Percentiles rank a stretch among this genome's conserved stretches.
phyloP scores from a whole-genome alignment of 306 rosid species.

The Cucurbita maxima region DNA sequence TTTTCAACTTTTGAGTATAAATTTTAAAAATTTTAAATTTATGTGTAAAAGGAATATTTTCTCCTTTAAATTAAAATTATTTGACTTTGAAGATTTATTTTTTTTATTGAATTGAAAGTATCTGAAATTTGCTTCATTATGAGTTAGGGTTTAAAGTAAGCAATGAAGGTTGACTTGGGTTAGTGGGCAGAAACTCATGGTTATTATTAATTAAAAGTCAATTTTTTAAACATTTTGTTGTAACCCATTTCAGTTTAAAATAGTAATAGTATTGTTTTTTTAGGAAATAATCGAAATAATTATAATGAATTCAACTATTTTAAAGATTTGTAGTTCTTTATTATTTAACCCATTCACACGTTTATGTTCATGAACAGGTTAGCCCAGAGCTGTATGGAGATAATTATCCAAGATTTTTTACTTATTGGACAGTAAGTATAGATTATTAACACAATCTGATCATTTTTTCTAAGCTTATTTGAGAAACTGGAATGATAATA shows the following conservation, averaged over 20 bases:
- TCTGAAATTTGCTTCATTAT: not conserved
- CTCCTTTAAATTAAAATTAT: not conserved
- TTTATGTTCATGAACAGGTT: slow-evolving; percentile 30
- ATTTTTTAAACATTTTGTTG: not conserved
- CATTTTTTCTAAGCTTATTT: no score
- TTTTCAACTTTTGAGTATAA: no score
- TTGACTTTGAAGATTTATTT: not conserved
- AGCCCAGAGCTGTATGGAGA: slow-evolving; percentile 97
- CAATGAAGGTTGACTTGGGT: not conserved
- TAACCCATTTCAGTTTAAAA: not conserved
- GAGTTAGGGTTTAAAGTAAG: not conserved
- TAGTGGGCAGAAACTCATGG: not conserved
- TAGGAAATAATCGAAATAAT: not conserved
- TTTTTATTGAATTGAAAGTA: not conserved
- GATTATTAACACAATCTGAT: no score
- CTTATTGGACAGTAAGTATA: slow-evolving; percentile 75
- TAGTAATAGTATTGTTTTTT: not conserved
- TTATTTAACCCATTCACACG: not conserved
- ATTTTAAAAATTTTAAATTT: no score
- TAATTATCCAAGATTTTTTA: slow-evolving; percentile 79
- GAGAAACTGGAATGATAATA: no score
- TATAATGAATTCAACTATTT: not conserved
- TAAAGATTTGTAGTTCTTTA: not conserved
- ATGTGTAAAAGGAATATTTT: not conserved
- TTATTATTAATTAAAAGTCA: not conserved